Base-by-base conservation (phyloP, 306 rosid species). In the Lathyrus tuberosus region DNA sequence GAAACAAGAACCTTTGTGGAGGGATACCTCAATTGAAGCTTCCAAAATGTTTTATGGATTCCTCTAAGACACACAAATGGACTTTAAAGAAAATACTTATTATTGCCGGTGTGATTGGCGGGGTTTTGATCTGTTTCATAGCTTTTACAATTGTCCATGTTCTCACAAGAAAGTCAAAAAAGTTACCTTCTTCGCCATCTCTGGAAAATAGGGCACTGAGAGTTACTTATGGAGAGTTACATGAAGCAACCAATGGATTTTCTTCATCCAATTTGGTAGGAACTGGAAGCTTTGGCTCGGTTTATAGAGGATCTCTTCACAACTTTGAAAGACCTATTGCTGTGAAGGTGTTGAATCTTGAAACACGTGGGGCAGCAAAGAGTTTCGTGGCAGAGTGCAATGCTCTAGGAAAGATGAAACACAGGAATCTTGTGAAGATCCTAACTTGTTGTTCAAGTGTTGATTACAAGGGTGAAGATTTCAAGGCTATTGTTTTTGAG, bases 191-290 rank as follows among this genome's bases (percentile, higher is more conserved):
- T 61, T 26, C 12, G 22, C 18, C 37, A 26, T 31, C 37, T 58
- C 8, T 54, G 0, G 33, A 24, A 14, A 26, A 69, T 52, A 3
- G 44, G n/a, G 15, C 41, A 28, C 9, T 79, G 57, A 69, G 8
- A 62, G 67, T 84, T 35, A 78, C 85, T 7, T 72, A 81, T 61
- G 73, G 62, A 26, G 76, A 71, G 53, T 42, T 80, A 11, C 71
- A 70, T 53, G 71, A 71, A 22, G 87, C 83, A 46, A 84, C 83
- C 41, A 10, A 56, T 66, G 88, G 79, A 3, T 84, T 84, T 61
- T 67, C 79, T 42, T 12, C 56, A 4, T 37, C 80, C 13, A 84
- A 74, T 58, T 31, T 80, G 37, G n/a, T 80, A 9, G 85, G 83
- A 6, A 22, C 35, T 0, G 83, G 79, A 52, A 56, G 81, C 12